Base-by-base conservation (phyloP, 192 early-diverging fungal genomes). In the Rhizoclosmatium sp. region DNA sequence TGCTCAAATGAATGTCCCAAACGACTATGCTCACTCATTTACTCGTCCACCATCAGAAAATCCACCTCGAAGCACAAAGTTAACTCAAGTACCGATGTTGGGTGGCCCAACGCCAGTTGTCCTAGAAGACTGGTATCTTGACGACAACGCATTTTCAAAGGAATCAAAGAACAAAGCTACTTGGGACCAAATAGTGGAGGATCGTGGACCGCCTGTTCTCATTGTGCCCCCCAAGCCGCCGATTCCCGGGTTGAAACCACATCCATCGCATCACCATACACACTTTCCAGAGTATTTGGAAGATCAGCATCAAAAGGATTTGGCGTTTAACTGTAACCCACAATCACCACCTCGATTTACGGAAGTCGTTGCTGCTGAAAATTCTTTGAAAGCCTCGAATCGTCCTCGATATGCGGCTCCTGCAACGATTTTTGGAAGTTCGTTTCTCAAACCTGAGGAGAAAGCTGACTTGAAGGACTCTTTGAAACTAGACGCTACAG, bases 61-160 rank as follows among this genome's bases (percentile, higher is more conserved):
- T 7, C 60, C 42, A 12, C 60, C 60, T 3, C 41, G 70, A 51
- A 72, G 70, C 70, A 49, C 44, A 42, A 16, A 51, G 7, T 4
- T 72, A 21, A 23, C 70, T 2, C 21, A 47, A 40, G 3, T 23
- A 10, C 70, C 70, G 9, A 72, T 48, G 14, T 12, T 23, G 47
- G 70, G 23, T 58, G 2, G 12, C 0, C 2, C 70, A 1, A 19
- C 7, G 14, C 73, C 60, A 7, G n/a, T 47, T 19, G 46, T 75
- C 62, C 60, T 75, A 2, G 73, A 75, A 62, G 73, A 75, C 45
- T 75, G 73, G 73, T 75, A 62, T 45, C 56, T 75, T 5, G 73
- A 75, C 45, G 73, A 75, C 19, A 75, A 75, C 10, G 73, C 21
- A 7, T 75, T 62, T 47, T 44, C 73, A 3, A 60, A 75, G 2